These are phyloP conservation scores for Umbelopsis ramanniana DNA, from an alignment of 192 early-diverging fungal genomes.

Conservation along the genomic window DNA sequence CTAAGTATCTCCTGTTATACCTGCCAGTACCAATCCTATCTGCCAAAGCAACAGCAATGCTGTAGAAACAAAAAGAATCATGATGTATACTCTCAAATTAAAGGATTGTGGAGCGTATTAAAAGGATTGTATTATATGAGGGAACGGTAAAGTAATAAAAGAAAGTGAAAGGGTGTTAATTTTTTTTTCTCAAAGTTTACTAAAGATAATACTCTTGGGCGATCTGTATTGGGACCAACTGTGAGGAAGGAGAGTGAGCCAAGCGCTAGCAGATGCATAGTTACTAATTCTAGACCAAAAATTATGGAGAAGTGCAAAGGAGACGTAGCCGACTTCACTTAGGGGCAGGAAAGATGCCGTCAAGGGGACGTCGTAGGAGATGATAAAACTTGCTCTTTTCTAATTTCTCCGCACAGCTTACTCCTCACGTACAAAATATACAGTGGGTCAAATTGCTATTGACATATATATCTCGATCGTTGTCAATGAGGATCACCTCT, in stretches of 20 bases:
- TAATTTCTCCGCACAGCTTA: not conserved
- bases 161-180: not conserved
- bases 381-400: not conserved
- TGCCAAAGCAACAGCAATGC: not conserved
- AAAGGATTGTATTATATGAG: not conserved
- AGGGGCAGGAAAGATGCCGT: not conserved
- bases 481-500: no score
- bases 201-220: not conserved
- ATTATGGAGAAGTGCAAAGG: constrained; percentile 16
- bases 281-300: constrained; percentile 2
- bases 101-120: not conserved
- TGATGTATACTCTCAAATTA: not conserved
- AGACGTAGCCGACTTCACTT: not conserved
- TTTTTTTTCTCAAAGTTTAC: not conserved
- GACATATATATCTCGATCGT: no score
- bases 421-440: not conserved
- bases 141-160: not conserved
- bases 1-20: not conserved
- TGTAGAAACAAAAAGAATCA: not conserved
- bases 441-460: no score
- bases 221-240: not conserved
- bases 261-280: constrained; percentile 10
- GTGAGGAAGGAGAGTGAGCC: not conserved
- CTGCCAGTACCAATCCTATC: not conserved
- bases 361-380: constrained; percentile 20